These are phyloP conservation scores for Paraphoma sp. DNA, from an alignment of 2,329 filamentous ascomycete genomes.

Conservation along the genomic window DNA sequence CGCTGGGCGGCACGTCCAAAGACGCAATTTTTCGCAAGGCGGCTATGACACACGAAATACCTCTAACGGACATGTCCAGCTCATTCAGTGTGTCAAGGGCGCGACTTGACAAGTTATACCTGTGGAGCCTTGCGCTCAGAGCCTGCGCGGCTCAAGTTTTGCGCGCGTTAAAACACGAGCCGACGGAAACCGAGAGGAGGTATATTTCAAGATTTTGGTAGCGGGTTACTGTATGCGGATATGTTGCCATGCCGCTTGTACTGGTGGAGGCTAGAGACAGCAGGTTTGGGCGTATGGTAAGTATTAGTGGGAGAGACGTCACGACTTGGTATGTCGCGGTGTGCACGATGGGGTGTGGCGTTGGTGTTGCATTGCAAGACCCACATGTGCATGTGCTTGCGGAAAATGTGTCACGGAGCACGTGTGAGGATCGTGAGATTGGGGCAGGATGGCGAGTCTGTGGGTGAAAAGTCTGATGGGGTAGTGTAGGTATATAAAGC, in stretches of 20 bases:
- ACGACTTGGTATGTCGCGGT: constrained; percentile 15
- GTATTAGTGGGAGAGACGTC: neutral
- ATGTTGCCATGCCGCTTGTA: constrained; percentile 12
- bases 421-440: constrained; percentile 14
- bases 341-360: constrained; percentile 1
- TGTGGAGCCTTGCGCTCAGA: constrained; percentile 15
- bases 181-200: constrained; percentile 12
- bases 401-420: constrained; percentile 20
- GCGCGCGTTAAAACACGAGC: constrained; percentile 6
- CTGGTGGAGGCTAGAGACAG: neutral
- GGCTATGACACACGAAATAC: constrained; percentile 33
- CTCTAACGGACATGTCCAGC: constrained; percentile 19
- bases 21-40: constrained; percentile 9
- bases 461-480: neutral
- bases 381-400: constrained; percentile 13
- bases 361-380: constrained; percentile 7
- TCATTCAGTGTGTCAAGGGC: constrained; percentile 24
- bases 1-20: constrained; percentile 15
- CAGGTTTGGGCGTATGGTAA: constrained; percentile 5
- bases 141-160: constrained; percentile 9
- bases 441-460: neutral
- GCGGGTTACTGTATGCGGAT: constrained; percentile 15
- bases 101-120: constrained; percentile 5
- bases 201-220: constrained; percentile 2
- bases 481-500: constrained; percentile 17